Conservation (phyloP, 2,329 filamentous ascomycete species). For the Cladophialophora bantiana region DNA sequence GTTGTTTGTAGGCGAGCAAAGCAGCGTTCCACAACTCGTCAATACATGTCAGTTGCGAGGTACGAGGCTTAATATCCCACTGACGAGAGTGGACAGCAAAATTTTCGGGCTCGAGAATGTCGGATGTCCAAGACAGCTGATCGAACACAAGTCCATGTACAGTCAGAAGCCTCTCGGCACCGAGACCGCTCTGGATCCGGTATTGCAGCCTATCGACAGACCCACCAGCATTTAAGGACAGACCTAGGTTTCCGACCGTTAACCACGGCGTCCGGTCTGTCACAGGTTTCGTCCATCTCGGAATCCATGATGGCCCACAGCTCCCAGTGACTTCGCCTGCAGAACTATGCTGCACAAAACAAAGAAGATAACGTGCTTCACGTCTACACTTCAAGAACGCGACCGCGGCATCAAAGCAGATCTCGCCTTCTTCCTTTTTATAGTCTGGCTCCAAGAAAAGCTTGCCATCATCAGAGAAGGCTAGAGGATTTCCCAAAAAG, state of each 20-base stretch:
- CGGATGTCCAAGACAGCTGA: constrained; percentile 5
- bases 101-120: not conserved
- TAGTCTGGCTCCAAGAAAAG: constrained; percentile 11
- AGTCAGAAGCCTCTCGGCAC: not conserved
- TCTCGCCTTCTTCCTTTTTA: not conserved
- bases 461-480: constrained; percentile 5
- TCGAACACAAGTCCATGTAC: not conserved
- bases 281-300: constrained; percentile 8
- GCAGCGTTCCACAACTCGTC: constrained; percentile 6
- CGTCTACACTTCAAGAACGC: constrained; percentile 1
- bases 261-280: not conserved
- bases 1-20: not conserved
- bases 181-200: not conserved
- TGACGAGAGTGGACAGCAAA: not conserved
- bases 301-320: constrained; percentile 2
- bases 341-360: constrained; percentile 11
- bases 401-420: not conserved
- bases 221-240: constrained; percentile 4
- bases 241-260: not conserved
- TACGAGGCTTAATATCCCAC: constrained; percentile 3
- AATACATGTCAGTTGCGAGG: not conserved
- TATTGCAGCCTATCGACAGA: not conserved
- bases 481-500: constrained; percentile 8
- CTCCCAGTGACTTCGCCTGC: constrained; percentile 8
- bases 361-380: not conserved